Percentiles rank a stretch among this genome's conserved stretches.
phyloP scores from a whole-genome alignment of 2,329 filamentous ascomycete species.

The Phaeophleospora eucalypticola region DNA sequence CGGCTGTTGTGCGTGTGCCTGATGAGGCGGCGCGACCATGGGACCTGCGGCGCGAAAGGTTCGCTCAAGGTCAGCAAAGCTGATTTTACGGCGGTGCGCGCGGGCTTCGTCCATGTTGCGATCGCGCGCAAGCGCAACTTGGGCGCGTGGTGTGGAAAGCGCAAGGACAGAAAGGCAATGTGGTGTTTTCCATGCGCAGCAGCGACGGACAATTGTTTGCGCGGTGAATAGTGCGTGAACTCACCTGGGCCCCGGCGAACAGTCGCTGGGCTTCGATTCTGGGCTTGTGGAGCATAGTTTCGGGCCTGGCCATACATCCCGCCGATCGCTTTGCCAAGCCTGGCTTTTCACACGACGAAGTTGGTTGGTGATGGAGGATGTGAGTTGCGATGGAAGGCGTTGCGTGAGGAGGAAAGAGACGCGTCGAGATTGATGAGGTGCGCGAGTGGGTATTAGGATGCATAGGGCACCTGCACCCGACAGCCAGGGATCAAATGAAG shows the following conservation, averaged over 20 bases:
- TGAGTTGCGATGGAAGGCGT: neutral
- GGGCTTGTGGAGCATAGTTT: constrained; percentile 4
- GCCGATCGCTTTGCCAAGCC: neutral
- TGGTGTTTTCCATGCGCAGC: constrained; percentile 44
- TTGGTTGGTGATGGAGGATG: neutral
- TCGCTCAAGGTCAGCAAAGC: constrained; percentile 44
- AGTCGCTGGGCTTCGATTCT: constrained; percentile 2
- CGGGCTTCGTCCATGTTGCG: constrained; percentile 20
- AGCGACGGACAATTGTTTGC: too few species aligned
- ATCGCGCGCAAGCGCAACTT: too few species aligned
- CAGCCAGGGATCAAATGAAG: neutral
- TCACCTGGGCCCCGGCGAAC: neutral
- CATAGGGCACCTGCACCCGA: neutral
- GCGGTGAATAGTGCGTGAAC: neutral
- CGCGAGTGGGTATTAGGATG: neutral
- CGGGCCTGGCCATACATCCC: neutral
- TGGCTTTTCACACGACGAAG: neutral
- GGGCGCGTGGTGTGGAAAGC: neutral
- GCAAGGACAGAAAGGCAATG: too few species aligned
- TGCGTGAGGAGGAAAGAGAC: neutral
- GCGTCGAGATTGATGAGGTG: neutral
- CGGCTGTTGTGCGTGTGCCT: constrained; percentile 26
- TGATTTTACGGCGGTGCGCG: constrained; percentile 41
- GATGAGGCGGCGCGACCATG: constrained; percentile 33
- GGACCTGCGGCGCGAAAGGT: constrained; percentile 46